phyloP scores from a whole-genome alignment of 129 eudicot species.

The Scalesia atractyloides region DNA sequence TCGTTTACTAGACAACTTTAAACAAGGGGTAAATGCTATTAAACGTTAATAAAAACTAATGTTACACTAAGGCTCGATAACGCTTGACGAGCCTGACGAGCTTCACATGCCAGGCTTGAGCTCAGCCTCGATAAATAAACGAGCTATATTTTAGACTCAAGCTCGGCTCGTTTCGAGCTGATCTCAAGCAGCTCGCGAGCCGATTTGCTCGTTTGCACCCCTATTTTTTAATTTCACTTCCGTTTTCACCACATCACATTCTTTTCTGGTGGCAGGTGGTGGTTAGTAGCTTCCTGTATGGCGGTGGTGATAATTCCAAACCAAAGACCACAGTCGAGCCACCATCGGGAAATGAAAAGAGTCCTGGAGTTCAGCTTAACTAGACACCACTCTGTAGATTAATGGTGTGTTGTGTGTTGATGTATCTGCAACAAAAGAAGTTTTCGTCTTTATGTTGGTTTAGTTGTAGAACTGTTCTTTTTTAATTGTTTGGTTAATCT shows the following conservation, averaged over 20 bases:
- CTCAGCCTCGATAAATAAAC: no score
- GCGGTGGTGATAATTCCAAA: constrained; percentile 53
- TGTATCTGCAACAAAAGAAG: constrained; percentile 42
- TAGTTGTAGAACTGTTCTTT: constrained; percentile 30
- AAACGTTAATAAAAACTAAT: no score
- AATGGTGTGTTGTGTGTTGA: constrained; percentile 39
- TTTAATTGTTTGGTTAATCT: constrained; percentile 15
- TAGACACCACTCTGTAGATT: constrained; percentile 33
- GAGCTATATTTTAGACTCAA: no score
- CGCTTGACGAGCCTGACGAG: no score
- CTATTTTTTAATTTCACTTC: not conserved
- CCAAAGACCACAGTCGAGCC: constrained; percentile 45
- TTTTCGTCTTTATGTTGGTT: constrained; percentile 18
- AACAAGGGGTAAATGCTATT: no score
- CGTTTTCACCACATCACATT: not conserved
- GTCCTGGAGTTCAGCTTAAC: constrained; percentile 38
- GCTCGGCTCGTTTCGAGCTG: no score
- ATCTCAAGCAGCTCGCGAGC: no score
- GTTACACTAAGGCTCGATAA: no score
- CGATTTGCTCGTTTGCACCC: no score
- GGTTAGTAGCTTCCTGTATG: constrained; percentile 80
- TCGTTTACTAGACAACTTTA: no score
- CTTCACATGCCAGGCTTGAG: no score
- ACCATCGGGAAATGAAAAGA: constrained; percentile 44
- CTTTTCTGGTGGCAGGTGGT: constrained; percentile 56